These are phyloP conservation scores for Trametopsis cervina DNA, from an alignment of 768 basidiomycete genomes.

Conservation along the genomic window DNA sequence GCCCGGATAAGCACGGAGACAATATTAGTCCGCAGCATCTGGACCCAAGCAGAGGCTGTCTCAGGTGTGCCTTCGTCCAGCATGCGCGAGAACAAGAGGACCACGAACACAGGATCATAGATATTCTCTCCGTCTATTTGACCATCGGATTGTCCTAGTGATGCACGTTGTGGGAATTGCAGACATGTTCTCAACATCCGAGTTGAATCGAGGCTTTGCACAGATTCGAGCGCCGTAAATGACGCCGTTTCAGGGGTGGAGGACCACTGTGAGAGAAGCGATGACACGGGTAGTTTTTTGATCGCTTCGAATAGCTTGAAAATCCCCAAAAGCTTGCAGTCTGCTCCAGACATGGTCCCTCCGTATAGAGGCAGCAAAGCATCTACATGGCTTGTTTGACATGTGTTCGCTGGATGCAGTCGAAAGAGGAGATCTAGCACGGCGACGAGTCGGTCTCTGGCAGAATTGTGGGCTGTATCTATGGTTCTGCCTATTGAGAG, in stretches of 20 bases:
- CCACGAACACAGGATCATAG: constrained; percentile 79
- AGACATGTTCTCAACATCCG: constrained; percentile 66
- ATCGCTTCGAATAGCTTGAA: constrained; percentile 75
- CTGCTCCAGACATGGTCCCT: constrained; percentile 61
- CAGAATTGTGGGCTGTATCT: constrained; percentile 12
- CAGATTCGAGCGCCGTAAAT: constrained; percentile 48
- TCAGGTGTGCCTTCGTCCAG: constrained; percentile 52
- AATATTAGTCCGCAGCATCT: constrained; percentile 76
- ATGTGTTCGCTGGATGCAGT: constrained; percentile 75
- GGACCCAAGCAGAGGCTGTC: constrained; percentile 74
- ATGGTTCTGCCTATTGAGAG: constrained; percentile 34
- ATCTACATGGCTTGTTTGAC: constrained; percentile 77
- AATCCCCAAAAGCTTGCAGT: constrained; percentile 63
- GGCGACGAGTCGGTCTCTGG: constrained; percentile 43
- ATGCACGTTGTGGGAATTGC: constrained; percentile 55
- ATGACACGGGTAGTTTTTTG: constrained; percentile 54
- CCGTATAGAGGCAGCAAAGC: constrained; percentile 70
- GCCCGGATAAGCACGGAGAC: constrained; percentile 66
- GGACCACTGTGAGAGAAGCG: constrained; percentile 65
- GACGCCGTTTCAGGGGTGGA: constrained; percentile 36
- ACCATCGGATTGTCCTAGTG: constrained; percentile 32
- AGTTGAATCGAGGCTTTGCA: constrained; percentile 64
- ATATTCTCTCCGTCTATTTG: constrained; percentile 30
- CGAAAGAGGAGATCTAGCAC: constrained; percentile 63
- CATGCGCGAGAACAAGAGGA: constrained; percentile 59